Evolutionary conservation across 2,329 filamentous ascomycete genomes (phyloP).

Genomic region (Colletotrichum sp.): DNA sequence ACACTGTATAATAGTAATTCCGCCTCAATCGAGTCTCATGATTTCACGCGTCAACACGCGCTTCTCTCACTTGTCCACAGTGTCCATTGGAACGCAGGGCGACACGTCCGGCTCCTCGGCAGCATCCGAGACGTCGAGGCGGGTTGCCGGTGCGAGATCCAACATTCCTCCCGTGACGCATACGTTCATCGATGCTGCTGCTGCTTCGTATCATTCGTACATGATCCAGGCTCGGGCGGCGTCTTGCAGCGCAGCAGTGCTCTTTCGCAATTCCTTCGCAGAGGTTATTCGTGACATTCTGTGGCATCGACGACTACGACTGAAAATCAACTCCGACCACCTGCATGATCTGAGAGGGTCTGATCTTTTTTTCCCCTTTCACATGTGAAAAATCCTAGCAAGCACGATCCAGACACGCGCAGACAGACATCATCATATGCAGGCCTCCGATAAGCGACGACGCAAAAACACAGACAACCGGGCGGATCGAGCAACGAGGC

Average conservation of each 20-base stretch:
- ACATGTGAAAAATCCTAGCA: background rate
- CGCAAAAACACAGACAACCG: background rate
- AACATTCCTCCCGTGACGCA: background rate
- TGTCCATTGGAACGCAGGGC: background rate
- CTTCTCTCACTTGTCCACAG: background rate
- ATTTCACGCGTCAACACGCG: background rate
- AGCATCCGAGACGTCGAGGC: background rate
- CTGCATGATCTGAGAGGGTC: background rate
- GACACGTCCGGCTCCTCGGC: background rate
- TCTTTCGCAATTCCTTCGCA: background rate
- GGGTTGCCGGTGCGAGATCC: background rate
- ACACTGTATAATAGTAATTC: slow-evolving; percentile 18
- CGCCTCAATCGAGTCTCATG: background rate
- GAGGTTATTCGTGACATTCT: background rate
- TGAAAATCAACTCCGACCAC: background rate
- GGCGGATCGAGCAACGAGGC: background rate
- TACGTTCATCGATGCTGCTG: background rate
- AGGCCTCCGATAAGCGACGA: background rate
- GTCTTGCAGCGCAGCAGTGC: background rate
- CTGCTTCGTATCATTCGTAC: background rate
- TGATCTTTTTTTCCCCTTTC: background rate
- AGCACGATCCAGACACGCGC: background rate
- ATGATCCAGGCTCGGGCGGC: background rate
- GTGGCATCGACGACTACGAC: background rate
- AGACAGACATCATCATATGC: background rate